Evolutionary conservation across 208 protist genomes (phyloP).

Genomic region (Trypanosoma mega): DNA sequence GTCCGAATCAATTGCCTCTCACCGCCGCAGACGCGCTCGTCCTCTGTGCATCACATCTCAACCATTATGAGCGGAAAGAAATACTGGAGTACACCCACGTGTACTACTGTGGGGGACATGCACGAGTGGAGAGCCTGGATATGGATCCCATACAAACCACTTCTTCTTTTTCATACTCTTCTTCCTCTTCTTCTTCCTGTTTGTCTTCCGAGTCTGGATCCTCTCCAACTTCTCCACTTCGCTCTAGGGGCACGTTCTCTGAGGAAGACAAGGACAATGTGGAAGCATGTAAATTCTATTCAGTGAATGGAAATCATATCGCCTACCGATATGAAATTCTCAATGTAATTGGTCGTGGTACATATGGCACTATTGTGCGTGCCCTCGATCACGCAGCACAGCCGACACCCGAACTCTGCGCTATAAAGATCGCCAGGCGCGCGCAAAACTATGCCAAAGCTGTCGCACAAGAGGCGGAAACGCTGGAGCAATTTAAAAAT

Average conservation of each 20-base stretch:
- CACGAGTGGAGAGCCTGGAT: background rate
- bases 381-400: slow-evolving; percentile 82
- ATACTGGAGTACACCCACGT: slow-evolving; percentile 64
- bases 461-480: slow-evolving; percentile 7
- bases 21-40: slow-evolving; percentile 38
- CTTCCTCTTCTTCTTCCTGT: too few species aligned
- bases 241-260: too few species aligned
- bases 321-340: slow-evolving; percentile 84
- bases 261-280: too few species aligned
- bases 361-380: slow-evolving; percentile 77
- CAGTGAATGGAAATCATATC: slow-evolving; percentile 91
- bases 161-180: too few species aligned
- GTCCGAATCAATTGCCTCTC: slow-evolving; percentile 37
- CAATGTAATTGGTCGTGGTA: slow-evolving; percentile 72
- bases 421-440: slow-evolving; percentile 35
- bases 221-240: too few species aligned
- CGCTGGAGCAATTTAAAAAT: slow-evolving; percentile 15
- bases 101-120: slow-evolving; percentile 82
- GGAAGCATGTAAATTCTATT: slow-evolving; percentile 82
- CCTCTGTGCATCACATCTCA: slow-evolving; percentile 47
- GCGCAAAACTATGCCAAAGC: slow-evolving; percentile 6
- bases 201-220: too few species aligned
- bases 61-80: slow-evolving; percentile 74
- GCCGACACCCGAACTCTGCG: slow-evolving; percentile 25
- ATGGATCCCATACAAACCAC: too few species aligned